Conservation (phyloP, 192 early-diverging fungal genomes). For the Backusella parvicylindrica region DNA sequence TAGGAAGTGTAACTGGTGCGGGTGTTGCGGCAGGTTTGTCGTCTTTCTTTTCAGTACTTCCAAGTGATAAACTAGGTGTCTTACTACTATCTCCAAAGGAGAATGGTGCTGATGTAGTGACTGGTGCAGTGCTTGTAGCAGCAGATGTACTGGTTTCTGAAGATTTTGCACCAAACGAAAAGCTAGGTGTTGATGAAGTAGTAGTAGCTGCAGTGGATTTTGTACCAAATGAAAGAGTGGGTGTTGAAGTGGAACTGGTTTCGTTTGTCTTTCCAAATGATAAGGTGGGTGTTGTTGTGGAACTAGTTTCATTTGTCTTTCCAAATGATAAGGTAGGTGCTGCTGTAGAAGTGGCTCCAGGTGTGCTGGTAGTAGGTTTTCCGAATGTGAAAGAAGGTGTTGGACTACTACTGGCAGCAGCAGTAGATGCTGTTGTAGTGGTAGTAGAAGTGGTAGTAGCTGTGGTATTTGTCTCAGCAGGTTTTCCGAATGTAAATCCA, state of each 20-base stretch:
- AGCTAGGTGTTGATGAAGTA: not conserved
- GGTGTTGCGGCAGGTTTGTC: not conserved
- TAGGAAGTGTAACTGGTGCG: not conserved
- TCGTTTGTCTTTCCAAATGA: conserved; percentile 13
- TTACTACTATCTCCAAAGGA: conserved; percentile 4
- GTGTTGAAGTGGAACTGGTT: conserved; percentile 4
- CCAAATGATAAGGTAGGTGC: not conserved
- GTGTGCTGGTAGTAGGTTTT: not conserved
- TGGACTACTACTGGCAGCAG: not conserved
- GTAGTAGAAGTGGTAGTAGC: not conserved
- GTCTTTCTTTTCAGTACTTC: not conserved
- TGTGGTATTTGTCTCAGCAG: not conserved
- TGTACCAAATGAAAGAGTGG: conserved; percentile 12
- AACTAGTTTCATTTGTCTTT: not conserved
- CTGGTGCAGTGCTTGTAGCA: not conserved
- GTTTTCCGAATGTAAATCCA: not conserved
- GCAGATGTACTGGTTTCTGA: not conserved
- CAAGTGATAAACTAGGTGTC: not conserved
- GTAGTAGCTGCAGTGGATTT: not conserved
- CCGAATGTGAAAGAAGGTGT: not conserved
- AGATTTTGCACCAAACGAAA: not conserved
- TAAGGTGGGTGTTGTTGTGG: not conserved
- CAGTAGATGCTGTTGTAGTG: not conserved
- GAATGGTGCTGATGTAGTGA: not conserved
- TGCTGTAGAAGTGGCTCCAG: not conserved